Base-by-base conservation (phyloP, 257 asterid genomes). In the Nicotiana benthamiana region DNA sequence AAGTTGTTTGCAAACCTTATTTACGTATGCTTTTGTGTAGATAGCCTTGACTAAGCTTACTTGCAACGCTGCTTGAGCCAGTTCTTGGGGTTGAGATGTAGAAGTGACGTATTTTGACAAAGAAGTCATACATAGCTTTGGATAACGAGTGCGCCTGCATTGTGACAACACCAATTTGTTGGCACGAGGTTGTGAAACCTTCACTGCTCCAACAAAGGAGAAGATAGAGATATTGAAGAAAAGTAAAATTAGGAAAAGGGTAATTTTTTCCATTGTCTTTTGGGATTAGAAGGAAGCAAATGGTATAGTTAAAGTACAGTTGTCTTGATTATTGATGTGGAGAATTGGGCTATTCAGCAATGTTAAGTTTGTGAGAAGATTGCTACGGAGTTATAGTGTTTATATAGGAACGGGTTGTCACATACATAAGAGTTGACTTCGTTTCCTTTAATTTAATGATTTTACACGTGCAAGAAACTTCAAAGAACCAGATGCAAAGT, bases 1-100 rank as follows among this genome's bases (percentile, higher is more conserved):
- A 64, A 90, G 83, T 20, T 83, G 84, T 32, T 81, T 82, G 4
- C 90, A 91, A 63, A 90, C 90, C 53, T 79, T 75, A 20, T 82
- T 85, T 57, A 91, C 78, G 79, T 89, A 91, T 13, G 83, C 82
- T 15, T 83, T 85, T 0, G 97, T 86, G 53, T 86, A 85, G 64
- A 86, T 76, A 2, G 97, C 95, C 81, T 75, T 64, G 6, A 53
- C 84, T 20, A 90, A 48, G 18, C 93, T 91, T 54, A 93, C 93
- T 26, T 48, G 80, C 8, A 93, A 81, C 1, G 97, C 93, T 10
- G 86, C 34, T 5, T 83, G 92, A 11, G 93, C 94, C 18, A 93
- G 30, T 27, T 85, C 86, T 24, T 86, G 90, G 0, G 85, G 90
- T 46, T 86, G 81, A 0, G 85, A 17, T 1, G 83, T 79, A 0